Evolutionary conservation across 139 green algal genomes (phyloP), one percentile per base, ranked within the genome.

Genomic region (Yamagishiella unicocca): DNA sequence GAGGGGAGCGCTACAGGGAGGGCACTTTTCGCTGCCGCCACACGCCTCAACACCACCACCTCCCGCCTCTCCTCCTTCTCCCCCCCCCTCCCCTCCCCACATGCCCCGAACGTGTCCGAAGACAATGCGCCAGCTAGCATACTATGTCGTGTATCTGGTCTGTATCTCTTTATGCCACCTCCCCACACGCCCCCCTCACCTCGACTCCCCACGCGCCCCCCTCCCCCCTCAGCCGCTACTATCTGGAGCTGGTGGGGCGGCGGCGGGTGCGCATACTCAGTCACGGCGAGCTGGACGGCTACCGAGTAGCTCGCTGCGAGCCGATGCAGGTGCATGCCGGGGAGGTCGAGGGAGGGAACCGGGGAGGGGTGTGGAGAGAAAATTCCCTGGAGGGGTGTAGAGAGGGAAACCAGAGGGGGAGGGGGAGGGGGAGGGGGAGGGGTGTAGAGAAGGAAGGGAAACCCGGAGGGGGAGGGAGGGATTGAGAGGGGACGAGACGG

Each of bases 211-310:
- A 22, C 40, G 10, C 21, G 40, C 29, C 40, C 4, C 40, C 37
- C 24, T 4, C 22, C 38, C 8, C 7, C 74, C 4, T 0, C 87
- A 95, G 92, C 29, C 88, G 95, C 2, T 97, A 92, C 74, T 94
- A 95, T 82, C 67, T 98, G 22, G 95, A 97, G 86, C 80, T 98
- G 9, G 53, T 92, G 9, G 95, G 93, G 1, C 61, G 88, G 55
- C 90, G 91, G n/a, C 92, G 95, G 38, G 92, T 97, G 64, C 31
- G 55, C 22, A 83, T 95, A 6, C 35, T 53, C 0, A 73, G 87
- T 10, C 42, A 58, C 19, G 90, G 87, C 62, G 95, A 98, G 77
- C 86, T 91, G 83, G 95, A 98, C 74, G 95, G 95, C 1, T 98
- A 98, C 90, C 90, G 95, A 1, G 88, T 97, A 37, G 95, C 84